A percentile compares a stretch with the other conserved stretches of the same genome.
Conservation (phyloP, 805 yeast genomes). For the Candida multigemmis region DNA sequence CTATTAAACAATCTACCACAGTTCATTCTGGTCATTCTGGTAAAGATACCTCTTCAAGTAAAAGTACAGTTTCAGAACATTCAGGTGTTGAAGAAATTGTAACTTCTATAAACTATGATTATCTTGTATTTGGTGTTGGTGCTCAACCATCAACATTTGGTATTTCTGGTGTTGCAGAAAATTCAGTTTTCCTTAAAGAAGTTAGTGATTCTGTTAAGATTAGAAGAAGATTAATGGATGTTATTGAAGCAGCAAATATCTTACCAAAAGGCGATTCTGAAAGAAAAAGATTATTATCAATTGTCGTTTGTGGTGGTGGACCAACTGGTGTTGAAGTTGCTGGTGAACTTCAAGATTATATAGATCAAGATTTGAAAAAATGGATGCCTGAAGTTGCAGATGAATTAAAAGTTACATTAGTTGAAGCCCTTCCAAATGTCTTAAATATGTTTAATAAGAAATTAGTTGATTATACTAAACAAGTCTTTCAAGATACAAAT, state of each 20-base stretch:
- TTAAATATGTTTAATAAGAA: slow-evolving; percentile 64
- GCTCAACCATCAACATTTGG: slow-evolving; percentile 93
- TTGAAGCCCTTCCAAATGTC: slow-evolving; percentile 89
- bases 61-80: slow-evolving; percentile 29
- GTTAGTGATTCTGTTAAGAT: slow-evolving; percentile 80
- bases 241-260: slow-evolving; percentile 80
- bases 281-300: slow-evolving; percentile 74
- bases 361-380: slow-evolving; percentile 79
- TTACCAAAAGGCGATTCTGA: slow-evolving; percentile 70
- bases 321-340: slow-evolving; percentile 98
- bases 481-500: slow-evolving; percentile 56
- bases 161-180: slow-evolving; percentile 86
- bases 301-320: slow-evolving; percentile 96
- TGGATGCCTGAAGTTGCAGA: slow-evolving; percentile 82
- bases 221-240: slow-evolving; percentile 74
- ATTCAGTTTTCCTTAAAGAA: slow-evolving; percentile 86
- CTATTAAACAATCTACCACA: slow-evolving; percentile 51
- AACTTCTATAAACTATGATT: slow-evolving; percentile 57
- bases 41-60: slow-evolving; percentile 35
- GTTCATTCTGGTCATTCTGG: slow-evolving; percentile 49
- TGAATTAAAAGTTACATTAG: slow-evolving; percentile 76
- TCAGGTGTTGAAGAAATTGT: slow-evolving; percentile 35
- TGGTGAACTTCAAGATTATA: slow-evolving; percentile 91
- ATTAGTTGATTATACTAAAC: slow-evolving; percentile 70
- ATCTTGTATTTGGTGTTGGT: slow-evolving; percentile 88